A percentile compares a stretch with the other conserved stretches of the same genome.
These are phyloP conservation scores for Trypanosoma scelopori DNA, from an alignment of 208 protist genomes.

Conservation along the genomic window DNA sequence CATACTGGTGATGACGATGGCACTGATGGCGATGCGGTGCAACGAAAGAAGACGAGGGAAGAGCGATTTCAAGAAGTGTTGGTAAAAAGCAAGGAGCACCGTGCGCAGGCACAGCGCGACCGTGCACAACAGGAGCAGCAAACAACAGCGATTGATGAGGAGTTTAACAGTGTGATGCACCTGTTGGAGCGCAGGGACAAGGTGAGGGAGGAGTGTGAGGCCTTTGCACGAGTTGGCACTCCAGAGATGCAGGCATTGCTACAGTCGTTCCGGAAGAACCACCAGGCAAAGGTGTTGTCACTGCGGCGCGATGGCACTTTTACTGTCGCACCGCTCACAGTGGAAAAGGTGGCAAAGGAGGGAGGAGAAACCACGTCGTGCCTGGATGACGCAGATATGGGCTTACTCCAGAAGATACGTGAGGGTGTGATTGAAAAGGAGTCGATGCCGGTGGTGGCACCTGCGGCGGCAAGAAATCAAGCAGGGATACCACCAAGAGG, in stretches of 20 bases:
- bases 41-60: constrained; percentile 42
- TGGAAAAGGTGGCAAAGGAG: neutral
- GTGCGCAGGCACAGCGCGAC: constrained; percentile 65
- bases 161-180: constrained; percentile 67
- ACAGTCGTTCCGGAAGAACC: constrained; percentile 23
- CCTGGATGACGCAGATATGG: constrained; percentile 26
- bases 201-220: constrained; percentile 55
- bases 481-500: neutral
- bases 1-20: constrained; percentile 8
- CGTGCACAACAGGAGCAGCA: constrained; percentile 54
- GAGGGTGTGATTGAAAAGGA: neutral
- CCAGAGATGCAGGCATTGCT: constrained; percentile 65
- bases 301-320: constrained; percentile 43
- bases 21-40: constrained; percentile 19
- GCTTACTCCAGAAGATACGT: constrained; percentile 24
- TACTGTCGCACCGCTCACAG: constrained; percentile 32
- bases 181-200: constrained; percentile 66
- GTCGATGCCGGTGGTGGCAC: neutral
- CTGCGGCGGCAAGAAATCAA: neutral
- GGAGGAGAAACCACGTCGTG: neutral
- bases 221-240: constrained; percentile 52
- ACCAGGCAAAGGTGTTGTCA: constrained; percentile 52
- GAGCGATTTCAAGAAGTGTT: constrained; percentile 75
- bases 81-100: constrained; percentile 56
- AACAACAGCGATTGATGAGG: constrained; percentile 63